Conservation (phyloP, 176 grass and related monocot species). For the Eremochloa ophiuroides region DNA sequence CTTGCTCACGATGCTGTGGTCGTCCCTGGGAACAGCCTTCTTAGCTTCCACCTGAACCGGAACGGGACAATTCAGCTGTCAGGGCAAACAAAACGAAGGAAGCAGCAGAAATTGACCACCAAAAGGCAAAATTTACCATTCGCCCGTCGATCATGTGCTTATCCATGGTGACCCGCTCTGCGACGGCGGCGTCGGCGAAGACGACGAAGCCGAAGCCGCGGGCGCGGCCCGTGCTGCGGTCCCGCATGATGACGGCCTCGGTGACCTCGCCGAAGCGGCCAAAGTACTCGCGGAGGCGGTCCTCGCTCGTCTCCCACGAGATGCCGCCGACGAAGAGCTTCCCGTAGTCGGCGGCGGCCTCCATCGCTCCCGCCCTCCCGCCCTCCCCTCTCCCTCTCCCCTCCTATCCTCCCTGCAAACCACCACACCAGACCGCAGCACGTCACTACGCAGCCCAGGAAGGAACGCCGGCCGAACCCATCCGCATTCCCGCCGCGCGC, state of each 20-base stretch:
- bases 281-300: conserved; percentile 83
- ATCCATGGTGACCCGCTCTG: conserved; percentile 78
- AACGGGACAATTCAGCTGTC: background rate
- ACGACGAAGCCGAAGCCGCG: conserved; percentile 93
- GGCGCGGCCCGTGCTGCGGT: conserved; percentile 83
- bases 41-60: background rate
- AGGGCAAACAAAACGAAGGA: background rate
- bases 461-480: too few species aligned
- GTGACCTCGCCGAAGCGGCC: conserved; percentile 80
- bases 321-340: conserved; percentile 98
- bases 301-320: conserved; percentile 96
- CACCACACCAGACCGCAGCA: conserved; percentile 21
- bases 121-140: conserved; percentile 49
- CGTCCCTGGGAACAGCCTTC: background rate
- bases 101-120: background rate
- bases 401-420: conserved; percentile 20
- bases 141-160: conserved; percentile 95
- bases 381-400: conserved; percentile 28
- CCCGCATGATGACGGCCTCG: conserved; percentile 90
- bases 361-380: conserved; percentile 40
- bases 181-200: conserved; percentile 50
- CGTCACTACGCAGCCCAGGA: background rate
- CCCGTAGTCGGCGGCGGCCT: conserved; percentile 62
- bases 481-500: too few species aligned
- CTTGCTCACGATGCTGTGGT: background rate